These are phyloP conservation scores for Macrophomina pseudophaseolina DNA, from an alignment of 2,329 filamentous ascomycete species.

Conservation along the genomic window DNA sequence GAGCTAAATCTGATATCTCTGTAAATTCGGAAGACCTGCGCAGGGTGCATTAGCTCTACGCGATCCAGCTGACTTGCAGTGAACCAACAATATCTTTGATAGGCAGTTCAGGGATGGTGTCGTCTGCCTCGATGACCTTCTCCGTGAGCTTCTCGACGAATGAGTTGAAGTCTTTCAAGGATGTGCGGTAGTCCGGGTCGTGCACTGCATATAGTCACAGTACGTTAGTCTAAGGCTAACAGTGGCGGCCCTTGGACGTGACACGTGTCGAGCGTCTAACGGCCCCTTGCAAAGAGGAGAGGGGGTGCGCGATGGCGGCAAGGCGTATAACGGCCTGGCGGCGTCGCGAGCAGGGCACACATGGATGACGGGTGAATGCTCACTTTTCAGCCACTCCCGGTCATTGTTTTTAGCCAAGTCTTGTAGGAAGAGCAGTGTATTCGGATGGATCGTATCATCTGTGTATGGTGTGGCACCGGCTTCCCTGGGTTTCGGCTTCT, in stretches of 20 bases:
- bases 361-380: slow-evolving; percentile 30
- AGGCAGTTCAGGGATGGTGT: slow-evolving; percentile 84
- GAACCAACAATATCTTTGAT: slow-evolving; percentile 73
- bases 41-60: slow-evolving; percentile 14
- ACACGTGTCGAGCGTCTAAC: slow-evolving; percentile 24
- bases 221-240: slow-evolving; percentile 22
- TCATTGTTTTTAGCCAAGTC: slow-evolving; percentile 67
- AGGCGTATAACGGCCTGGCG: slow-evolving; percentile 5
- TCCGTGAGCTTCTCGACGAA: slow-evolving; percentile 76
- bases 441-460: slow-evolving; percentile 65
- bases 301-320: neutral
- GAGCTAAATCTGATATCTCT: slow-evolving; percentile 84
- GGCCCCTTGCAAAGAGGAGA: slow-evolving; percentile 8
- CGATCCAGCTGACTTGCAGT: slow-evolving; percentile 15
- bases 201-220: slow-evolving; percentile 60
- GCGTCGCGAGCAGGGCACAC: neutral
- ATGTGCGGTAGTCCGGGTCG: slow-evolving; percentile 77
- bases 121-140: slow-evolving; percentile 73
- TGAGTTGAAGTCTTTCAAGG: slow-evolving; percentile 79
- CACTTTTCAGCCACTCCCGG: slow-evolving; percentile 67
- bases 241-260: neutral
- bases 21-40: slow-evolving; percentile 79
- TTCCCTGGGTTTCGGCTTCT: slow-evolving; percentile 66
- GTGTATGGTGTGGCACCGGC: slow-evolving; percentile 63
- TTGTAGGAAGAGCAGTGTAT: slow-evolving; percentile 65